Conservation (phyloP, 805 yeast genomes). For the Lipomyces sp. region DNA sequence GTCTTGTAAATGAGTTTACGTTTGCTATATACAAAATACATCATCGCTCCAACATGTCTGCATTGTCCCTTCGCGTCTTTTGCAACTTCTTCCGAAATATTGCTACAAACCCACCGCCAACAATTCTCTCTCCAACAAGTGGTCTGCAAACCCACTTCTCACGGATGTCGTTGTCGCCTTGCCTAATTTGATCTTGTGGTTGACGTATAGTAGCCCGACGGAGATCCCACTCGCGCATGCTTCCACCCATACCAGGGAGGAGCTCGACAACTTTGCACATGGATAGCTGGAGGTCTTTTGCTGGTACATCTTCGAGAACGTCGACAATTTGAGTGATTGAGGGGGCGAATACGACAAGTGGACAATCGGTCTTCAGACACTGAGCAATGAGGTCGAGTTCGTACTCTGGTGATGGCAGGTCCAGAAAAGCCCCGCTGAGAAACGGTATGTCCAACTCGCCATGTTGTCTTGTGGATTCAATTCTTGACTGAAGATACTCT, state of each 20-base stretch:
- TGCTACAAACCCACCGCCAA: conserved; percentile 59
- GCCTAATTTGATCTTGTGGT: background rate
- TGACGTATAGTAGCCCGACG: conserved; percentile 49
- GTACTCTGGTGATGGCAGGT: conserved; percentile 53
- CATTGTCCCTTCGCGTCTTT: background rate
- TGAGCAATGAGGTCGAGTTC: conserved; percentile 47
- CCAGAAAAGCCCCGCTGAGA: conserved; percentile 54
- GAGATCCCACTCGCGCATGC: conserved; percentile 58
- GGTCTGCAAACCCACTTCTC: conserved; percentile 55
- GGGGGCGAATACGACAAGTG: conserved; percentile 54
- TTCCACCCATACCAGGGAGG: conserved; percentile 57
- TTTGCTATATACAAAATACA: background rate
- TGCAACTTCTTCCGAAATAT: conserved; percentile 44
- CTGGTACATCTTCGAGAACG: conserved; percentile 46
- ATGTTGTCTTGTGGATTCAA: conserved; percentile 36
- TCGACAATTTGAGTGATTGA: conserved; percentile 56
- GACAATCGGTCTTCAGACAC: conserved; percentile 50
- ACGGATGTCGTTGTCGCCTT: background rate
- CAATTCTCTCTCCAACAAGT: conserved; percentile 53
- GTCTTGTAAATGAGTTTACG: conserved; percentile 19
- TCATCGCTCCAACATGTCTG: background rate
- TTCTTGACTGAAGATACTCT: conserved; percentile 22
- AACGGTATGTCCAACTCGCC: conserved; percentile 40
- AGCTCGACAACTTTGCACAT: conserved; percentile 52
- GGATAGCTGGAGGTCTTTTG: conserved; percentile 46